A percentile compares a stretch with the other conserved stretches of the same genome.
Conservation (phyloP, 345 rosid species). For the Schrenkiella parvula region DNA sequence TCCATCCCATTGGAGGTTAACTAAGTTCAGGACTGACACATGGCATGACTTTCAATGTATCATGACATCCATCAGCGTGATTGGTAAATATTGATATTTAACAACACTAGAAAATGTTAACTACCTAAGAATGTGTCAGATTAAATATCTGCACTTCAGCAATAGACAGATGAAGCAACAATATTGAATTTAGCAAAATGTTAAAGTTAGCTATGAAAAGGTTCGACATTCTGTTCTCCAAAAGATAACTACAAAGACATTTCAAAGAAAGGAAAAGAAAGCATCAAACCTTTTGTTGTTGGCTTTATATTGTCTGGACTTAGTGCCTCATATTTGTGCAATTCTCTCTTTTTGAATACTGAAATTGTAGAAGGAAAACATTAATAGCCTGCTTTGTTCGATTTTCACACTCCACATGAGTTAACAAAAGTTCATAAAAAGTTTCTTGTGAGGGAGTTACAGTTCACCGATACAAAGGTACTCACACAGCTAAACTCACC, state of each 20-base stretch:
- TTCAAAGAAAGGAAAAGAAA: not conserved
- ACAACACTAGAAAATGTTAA: not conserved
- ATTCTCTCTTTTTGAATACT: slow-evolving; percentile 68
- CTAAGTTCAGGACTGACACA: not conserved
- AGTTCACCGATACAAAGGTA: not conserved
- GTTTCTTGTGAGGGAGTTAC: not conserved
- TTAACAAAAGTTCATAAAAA: not conserved
- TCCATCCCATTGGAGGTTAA: not conserved
- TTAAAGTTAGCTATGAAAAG: not conserved
- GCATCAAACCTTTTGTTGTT: slow-evolving; percentile 40
- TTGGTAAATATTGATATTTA: not conserved
- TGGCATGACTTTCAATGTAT: not conserved
- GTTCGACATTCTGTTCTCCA: not conserved
- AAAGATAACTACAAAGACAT: not conserved
- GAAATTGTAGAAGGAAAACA: slow-evolving; percentile 19
- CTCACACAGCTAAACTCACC: slow-evolving; percentile 38
- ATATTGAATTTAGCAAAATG: not conserved
- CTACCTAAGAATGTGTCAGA: not conserved
- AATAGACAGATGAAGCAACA: not conserved
- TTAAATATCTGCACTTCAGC: not conserved
- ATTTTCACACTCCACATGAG: not conserved
- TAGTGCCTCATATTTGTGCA: slow-evolving; percentile 47
- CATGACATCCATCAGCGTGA: not conserved
- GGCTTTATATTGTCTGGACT: slow-evolving; percentile 36
- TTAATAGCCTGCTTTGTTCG: slow-evolving; percentile 1